A percentile compares a stretch with the other conserved stretches of the same genome.
phyloP scores from a whole-genome alignment of 2,329 filamentous ascomycete genomes.

The Clonostachys rosea region DNA sequence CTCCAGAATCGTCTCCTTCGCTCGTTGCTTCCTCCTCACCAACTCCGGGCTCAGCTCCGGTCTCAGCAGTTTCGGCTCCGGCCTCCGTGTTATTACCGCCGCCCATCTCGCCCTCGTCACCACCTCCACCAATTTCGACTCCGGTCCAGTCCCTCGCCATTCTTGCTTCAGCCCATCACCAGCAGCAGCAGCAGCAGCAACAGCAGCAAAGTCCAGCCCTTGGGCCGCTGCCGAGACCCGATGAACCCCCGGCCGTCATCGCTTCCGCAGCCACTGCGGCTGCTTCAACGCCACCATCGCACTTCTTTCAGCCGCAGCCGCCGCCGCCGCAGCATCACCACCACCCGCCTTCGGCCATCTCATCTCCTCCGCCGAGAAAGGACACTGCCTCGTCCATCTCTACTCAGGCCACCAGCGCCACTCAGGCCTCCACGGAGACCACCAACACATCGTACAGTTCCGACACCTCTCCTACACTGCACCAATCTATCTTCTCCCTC shows the following conservation, averaged over 20 bases:
- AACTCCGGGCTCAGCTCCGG: conserved; percentile 5
- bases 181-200: conserved; percentile 4
- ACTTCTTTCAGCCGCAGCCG: conserved; percentile 1
- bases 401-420: conserved; percentile 41
- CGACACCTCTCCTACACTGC: conserved; percentile 44
- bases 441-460: conserved; percentile 46
- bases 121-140: conserved; percentile 11
- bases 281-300: not conserved
- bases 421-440: conserved; percentile 38
- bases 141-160: conserved; percentile 3
- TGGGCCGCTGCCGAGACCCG: conserved; percentile 2
- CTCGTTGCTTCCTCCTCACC: conserved; percentile 10
- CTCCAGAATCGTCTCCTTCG: conserved; percentile 15
- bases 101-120: conserved; percentile 14
- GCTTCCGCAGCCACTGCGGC: not conserved
- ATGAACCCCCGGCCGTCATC: not conserved
- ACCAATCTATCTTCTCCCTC: conserved; percentile 49
- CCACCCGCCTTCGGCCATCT: not conserved
- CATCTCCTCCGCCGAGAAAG: conserved; percentile 22
- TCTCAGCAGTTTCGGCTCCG: conserved; percentile 3
- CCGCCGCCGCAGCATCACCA: not conserved
- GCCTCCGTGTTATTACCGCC: conserved; percentile 1
- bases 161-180: conserved; percentile 3
- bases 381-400: conserved; percentile 50
- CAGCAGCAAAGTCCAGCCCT: not conserved